Base-by-base conservation (phyloP, 1,284 basidiomycete genomes). In the Bondarzewia mesenterica region DNA sequence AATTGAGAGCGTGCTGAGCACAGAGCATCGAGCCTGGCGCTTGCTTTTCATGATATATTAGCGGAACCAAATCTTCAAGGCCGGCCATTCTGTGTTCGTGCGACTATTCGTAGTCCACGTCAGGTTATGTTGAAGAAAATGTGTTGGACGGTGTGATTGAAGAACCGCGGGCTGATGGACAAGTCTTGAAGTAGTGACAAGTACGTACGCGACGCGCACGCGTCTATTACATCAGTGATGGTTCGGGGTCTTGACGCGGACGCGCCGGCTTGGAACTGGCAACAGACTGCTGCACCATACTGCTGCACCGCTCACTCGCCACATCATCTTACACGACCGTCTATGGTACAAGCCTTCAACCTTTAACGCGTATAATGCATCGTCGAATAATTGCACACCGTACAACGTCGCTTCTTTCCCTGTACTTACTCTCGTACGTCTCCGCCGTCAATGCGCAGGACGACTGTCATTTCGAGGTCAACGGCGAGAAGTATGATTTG, bases 1-100 rank as follows among this genome's bases (percentile, higher is more conserved):
- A 77, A 61, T 91, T 91, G 27, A 91, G 69, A 12, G 88, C 86
- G 66, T 91, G 86, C 58, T 90, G 88, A n/a, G 87, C 88, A 60
- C 89, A 91, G 39, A 90, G 75, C 78, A 86, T 87, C 2, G 86
- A 88, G 18, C 86, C 87, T 49, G 66, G 55, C 61, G 89, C 76
- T 64, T 90, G 87, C 53, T 65, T 75, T 61, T 89, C 86, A 63
- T 89, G 85, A 60, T 89, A 89, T 49, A 89, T 85, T 14, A 72
- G 59, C 8, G 69, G 62, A n/a, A 69, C 55, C 18, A 89, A 69
- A 27, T 56, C 59, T 53, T 82, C 75, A 37, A 84, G 64, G 43
- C 74, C 70, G 39, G 78, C 70, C 83, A 85, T 86, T n/a, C n/a
- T n/a, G n/a, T n/a, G n/a, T n/a, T n/a, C n/a, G n/a, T n/a, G n/a